Conservation (phyloP, 257 asterid species). For the Prunella vulgaris region DNA sequence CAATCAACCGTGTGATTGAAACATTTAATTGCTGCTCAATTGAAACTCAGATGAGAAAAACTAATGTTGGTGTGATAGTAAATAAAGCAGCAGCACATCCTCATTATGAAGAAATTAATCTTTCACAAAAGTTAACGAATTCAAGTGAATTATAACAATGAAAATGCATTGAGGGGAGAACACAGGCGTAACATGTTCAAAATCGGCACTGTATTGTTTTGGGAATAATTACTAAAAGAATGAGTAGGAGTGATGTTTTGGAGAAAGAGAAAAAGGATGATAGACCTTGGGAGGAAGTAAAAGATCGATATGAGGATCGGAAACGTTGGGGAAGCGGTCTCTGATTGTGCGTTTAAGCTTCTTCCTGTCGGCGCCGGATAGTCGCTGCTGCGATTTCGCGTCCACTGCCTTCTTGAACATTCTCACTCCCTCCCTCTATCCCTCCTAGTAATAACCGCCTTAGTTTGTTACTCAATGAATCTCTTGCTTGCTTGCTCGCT, state of each 20-base stretch:
- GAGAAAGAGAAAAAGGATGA: too few relatives aligned
- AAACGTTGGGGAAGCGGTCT: constrained; percentile 64
- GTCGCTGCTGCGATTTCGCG: constrained; percentile 84
- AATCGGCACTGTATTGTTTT: too few relatives aligned
- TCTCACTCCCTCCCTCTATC: background rate
- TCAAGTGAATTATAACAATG: background rate
- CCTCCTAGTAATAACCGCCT: too few relatives aligned
- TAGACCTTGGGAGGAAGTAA: constrained; percentile 92
- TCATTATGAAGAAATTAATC: background rate
- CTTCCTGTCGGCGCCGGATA: constrained; percentile 96
- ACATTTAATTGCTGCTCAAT: background rate
- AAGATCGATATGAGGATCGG: constrained; percentile 64
- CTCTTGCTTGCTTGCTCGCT: too few relatives aligned
- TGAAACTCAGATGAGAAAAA: background rate
- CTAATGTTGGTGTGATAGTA: background rate
- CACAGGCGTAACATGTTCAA: background rate
- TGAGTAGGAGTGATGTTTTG: too few relatives aligned
- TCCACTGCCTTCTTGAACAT: constrained; percentile 94
- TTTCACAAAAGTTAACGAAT: background rate
- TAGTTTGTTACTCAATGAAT: too few relatives aligned
- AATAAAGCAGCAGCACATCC: too few relatives aligned
- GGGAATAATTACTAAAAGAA: background rate
- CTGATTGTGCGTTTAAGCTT: constrained; percentile 68
- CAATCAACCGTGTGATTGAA: background rate
- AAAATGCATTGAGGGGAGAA: background rate